These are phyloP conservation scores for Aspergillus sp. DNA, from an alignment of 2,329 filamentous ascomycete genomes.

Conservation along the genomic window DNA sequence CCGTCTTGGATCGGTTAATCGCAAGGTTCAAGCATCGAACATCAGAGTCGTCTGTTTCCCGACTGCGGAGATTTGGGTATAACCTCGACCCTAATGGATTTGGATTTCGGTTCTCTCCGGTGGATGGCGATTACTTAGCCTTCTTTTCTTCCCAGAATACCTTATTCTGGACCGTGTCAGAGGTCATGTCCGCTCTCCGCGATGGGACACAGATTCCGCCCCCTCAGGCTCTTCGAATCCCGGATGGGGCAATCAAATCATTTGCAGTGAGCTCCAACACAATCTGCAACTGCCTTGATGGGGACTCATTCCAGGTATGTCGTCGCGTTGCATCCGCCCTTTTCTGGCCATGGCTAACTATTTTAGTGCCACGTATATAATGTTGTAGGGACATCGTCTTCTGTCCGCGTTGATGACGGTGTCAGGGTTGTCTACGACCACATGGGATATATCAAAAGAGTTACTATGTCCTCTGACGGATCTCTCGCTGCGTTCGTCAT, in stretches of 20 bases:
- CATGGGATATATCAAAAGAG: constrained; percentile 15
- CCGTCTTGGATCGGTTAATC: neutral
- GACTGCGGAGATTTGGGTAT: neutral
- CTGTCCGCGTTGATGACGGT: neutral
- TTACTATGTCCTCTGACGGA: constrained; percentile 18
- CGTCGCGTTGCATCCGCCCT: neutral
- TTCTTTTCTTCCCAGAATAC: constrained; percentile 9
- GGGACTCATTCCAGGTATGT: constrained; percentile 10
- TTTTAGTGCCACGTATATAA: constrained; percentile 15
- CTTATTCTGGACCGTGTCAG: constrained; percentile 6
- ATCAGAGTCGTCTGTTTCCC: neutral
- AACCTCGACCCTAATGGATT: neutral
- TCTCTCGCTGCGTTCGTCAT: constrained; percentile 10
- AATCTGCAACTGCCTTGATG: constrained; percentile 9
- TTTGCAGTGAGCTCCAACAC: constrained; percentile 13
- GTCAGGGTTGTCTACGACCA: constrained; percentile 3
- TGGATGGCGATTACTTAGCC: constrained; percentile 6
- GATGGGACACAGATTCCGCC: neutral
- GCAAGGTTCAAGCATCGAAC: neutral
- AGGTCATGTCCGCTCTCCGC: constrained; percentile 3
- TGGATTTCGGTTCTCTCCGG: constrained; percentile 10
- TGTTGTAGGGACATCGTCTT: neutral
- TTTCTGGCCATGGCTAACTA: neutral
- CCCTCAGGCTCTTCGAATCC: neutral
- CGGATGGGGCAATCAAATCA: constrained; percentile 5